A percentile compares a stretch with the other conserved stretches of the same genome.
Evolutionary conservation across 495 filamentous ascomycete genomes (phyloP).

Genomic region (Lasiosphaeria hispida): DNA sequence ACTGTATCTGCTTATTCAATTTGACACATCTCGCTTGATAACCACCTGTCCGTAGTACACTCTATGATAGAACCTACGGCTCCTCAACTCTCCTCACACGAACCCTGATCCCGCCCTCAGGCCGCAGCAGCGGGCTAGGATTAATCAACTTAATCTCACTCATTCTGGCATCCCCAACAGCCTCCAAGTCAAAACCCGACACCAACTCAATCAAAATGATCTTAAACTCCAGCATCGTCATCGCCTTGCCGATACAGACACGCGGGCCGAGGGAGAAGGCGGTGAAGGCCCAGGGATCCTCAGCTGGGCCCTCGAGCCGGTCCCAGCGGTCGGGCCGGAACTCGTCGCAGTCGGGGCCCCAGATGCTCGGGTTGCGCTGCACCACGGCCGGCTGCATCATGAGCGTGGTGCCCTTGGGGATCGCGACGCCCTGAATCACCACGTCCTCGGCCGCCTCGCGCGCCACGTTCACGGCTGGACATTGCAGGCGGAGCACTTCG

Average conservation of each 20-base stretch:
- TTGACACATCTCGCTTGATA: too few species aligned
- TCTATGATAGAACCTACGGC: too few species aligned
- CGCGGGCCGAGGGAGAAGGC: conserved; percentile 12
- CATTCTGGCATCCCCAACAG: neutral
- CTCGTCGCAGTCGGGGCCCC: conserved; percentile 29
- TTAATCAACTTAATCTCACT: conserved; percentile 3
- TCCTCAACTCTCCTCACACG: too few species aligned
- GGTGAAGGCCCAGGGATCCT: neutral
- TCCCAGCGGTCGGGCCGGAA: conserved; percentile 41
- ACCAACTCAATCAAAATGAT: conserved; percentile 8
- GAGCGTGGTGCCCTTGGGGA: conserved; percentile 34
- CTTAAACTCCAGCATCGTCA: conserved; percentile 14
- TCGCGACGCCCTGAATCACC: conserved; percentile 24
- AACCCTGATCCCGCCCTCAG: neutral
- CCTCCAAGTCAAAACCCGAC: conserved; percentile 4
- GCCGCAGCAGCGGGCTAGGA: conserved; percentile 1
- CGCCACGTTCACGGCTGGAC: conserved; percentile 31
- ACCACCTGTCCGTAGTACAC: too few species aligned
- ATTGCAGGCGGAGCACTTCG: conserved; percentile 40
- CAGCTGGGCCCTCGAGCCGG: neutral
- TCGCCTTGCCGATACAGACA: conserved; percentile 6
- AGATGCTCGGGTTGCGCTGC: conserved; percentile 29
- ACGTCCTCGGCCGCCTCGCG: conserved; percentile 26
- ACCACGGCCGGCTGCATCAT: conserved; percentile 27
- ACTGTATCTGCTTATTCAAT: too few species aligned